Evolutionary conservation across 2,329 filamentous ascomycete species (phyloP), one percentile per base, ranked within the genome.

Genomic region (Colletotrichum australisinense): DNA sequence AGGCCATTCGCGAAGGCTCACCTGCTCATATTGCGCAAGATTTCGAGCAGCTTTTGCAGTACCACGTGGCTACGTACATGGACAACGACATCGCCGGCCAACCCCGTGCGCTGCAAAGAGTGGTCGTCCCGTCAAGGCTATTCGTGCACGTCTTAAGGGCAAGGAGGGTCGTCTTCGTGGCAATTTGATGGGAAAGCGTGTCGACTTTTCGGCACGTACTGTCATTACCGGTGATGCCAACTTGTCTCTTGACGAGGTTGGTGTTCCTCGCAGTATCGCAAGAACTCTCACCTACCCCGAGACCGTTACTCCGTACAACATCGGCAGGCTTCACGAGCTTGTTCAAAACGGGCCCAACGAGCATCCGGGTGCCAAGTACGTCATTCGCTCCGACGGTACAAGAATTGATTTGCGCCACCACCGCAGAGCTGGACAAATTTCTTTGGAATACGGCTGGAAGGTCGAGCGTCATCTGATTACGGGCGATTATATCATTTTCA

Each of bases 221-320:
- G 97, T 99, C 86, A 99, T 99, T 83, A 99, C 97, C 65, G 97
- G 97, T 86, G 97, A 99, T 81, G 97, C 97, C 73, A 99, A 98
- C 81, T 86, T 99, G 77, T 98, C 95, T 32, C 89, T 99, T 32
- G 96, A 99, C 80, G 95, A 99, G 86, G 97, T 99, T 75, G 97
- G 97, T 84, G 97, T 99, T 56, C 97, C 97, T 42, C 91, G 94
- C 79, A 97, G 94, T 80, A 99, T 98, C 78, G 97, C 97, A 4
- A 91, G 93, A 78, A 98, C 94, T 1, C 84, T 99, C 74, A 99
- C 97, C 0, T 99, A 98, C 80, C 97, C 97, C 0, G 97, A 99
- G 84, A 97, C 95, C 0, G 97, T 99, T 24, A 99, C 97, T 14
- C 95, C 95, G 1, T 98, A 97, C 90, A 99, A 99, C 84, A 98